Base-by-base conservation (phyloP, 352 stramenopile species). In the Pythium pyrilobum region DNA sequence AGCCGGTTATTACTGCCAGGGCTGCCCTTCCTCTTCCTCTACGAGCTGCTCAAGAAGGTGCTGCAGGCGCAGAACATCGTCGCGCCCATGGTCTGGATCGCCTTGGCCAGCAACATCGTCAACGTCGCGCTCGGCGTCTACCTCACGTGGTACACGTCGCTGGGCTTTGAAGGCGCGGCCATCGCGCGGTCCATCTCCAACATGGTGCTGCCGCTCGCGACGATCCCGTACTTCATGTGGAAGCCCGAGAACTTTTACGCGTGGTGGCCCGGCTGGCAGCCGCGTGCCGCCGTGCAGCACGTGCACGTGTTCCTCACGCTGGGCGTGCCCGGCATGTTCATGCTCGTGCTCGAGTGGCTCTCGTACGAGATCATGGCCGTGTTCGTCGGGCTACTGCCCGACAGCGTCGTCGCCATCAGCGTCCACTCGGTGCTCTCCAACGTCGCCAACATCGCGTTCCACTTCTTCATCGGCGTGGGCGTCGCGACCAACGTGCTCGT, bases 51-150 rank as follows among this genome's bases (percentile, higher is more conserved):
- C 43, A 79, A 87, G 52, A 95, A 95, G 57, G 52, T 95, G 2
- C 74, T 87, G 23, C 83, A 96, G 64, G 81, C 87, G 24, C 77
- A 92, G 60, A 95, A 95, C 40, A 71, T 95, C 48, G 77, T 92
- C n/a, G 37, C 66, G 20, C 88, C 88, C 2, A 91, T 96, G 81
- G 74, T 95, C 31, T 75, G 80, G 38, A 85, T 92, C 40, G 78
- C 81, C 5, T 56, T 92, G 9, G 33, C 86, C 24, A 81, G 74
- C 56, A 90, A 92, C 37, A 12, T 92, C 7, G 74, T 95, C 46
- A 92, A 96, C 66, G 54, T 91, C 15, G 51, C 64, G 5, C 48
- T 89, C 1, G 85, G 85, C 6, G 74, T 83, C 28, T 91, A 87
- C 50, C 49, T 97, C 27, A 85, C 85, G 20, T 89, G 85, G 62